phyloP scores from a whole-genome alignment of 2,329 filamentous ascomycete species.

The Colletotrichum orbiculare region DNA sequence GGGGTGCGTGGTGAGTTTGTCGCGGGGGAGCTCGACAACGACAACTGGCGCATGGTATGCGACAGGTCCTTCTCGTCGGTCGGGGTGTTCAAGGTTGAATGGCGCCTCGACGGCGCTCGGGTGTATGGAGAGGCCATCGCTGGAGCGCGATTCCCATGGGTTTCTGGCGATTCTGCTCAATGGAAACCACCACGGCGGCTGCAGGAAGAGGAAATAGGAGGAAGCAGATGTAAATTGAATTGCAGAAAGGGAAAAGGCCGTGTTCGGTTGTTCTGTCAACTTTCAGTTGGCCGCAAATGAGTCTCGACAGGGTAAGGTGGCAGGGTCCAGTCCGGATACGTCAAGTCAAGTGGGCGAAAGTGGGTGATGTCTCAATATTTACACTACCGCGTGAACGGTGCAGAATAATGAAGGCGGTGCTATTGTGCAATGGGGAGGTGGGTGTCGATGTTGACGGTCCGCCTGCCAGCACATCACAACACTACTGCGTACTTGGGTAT shows the following conservation, averaged over 20 bases:
- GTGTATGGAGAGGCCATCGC: constrained; percentile 33
- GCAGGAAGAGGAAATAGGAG: background rate
- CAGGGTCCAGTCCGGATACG: constrained; percentile 26
- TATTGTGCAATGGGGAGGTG: too few species aligned
- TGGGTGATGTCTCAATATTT: too few species aligned
- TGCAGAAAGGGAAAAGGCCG: background rate
- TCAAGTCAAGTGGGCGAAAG: constrained; percentile 10
- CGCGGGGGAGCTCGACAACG: constrained; percentile 49
- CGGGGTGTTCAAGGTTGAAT: constrained; percentile 44
- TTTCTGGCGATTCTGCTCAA: background rate
- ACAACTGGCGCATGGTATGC: constrained; percentile 57
- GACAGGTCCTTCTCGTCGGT: constrained; percentile 49
- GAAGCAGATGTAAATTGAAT: background rate
- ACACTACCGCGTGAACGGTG: too few species aligned
- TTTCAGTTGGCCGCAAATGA: constrained; percentile 21
- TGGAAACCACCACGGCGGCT: background rate
- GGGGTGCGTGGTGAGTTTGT: constrained; percentile 44
- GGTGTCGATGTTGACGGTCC: too few species aligned
- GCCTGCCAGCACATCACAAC: too few species aligned
- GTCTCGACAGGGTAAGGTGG: constrained; percentile 20
- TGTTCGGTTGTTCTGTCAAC: constrained; percentile 22
- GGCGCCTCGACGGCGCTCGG: constrained; percentile 45
- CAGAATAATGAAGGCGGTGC: too few species aligned
- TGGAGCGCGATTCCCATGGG: constrained; percentile 27
- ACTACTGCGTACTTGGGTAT: too few species aligned